Base-by-base conservation (phyloP, 2,329 filamentous ascomycete genomes). In the Nectriaceae sp. region DNA sequence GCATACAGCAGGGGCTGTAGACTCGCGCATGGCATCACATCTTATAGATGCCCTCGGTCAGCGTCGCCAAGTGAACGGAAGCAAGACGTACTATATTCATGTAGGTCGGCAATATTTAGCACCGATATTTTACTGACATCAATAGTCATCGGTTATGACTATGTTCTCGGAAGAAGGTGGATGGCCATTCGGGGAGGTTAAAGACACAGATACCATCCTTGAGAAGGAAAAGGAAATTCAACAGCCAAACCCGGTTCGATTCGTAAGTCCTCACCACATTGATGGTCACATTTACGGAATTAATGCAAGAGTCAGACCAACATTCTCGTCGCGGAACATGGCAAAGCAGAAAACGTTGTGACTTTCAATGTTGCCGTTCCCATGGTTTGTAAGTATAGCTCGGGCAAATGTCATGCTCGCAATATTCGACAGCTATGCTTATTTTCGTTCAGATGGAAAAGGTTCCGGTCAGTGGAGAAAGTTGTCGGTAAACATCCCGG, bases 31-130 rank as follows among this genome's bases (percentile, higher is more conserved):
- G 15, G 49, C 54, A 13, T 46, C 59, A 4, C 54, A 66, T 46
- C 47, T 73, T 4, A 57, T 73, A 33, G 59, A 55, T 11, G 70
- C 64, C 11, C 63, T 73, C 4, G 65, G 65, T 16, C 53, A 65
- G 16, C 64, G 62, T 8, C 63, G 54, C 2, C 52, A 58, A 45
- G 46, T 22, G 3, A 64, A 46, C 29, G 64, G 61, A 16, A 56
- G 54, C 11, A 49, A 66, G 5, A 56, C 54, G 4, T 67, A 65
- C 44, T 65, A 66, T 33, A 59, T 73, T 18, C 69, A 72, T 47
- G 68, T 65, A 40, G 60, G 67, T 47, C 13, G 8, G 3, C 3
- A 13, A 0, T 19, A 1, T 0, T 5, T 3, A 1, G 2, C 3
- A 6, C 3, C 3, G 2, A 1, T 4, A 4, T 11, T 15, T 1